Conservation (phyloP, 2,329 filamentous ascomycete genomes). For the Amauroascus verrucosus region DNA sequence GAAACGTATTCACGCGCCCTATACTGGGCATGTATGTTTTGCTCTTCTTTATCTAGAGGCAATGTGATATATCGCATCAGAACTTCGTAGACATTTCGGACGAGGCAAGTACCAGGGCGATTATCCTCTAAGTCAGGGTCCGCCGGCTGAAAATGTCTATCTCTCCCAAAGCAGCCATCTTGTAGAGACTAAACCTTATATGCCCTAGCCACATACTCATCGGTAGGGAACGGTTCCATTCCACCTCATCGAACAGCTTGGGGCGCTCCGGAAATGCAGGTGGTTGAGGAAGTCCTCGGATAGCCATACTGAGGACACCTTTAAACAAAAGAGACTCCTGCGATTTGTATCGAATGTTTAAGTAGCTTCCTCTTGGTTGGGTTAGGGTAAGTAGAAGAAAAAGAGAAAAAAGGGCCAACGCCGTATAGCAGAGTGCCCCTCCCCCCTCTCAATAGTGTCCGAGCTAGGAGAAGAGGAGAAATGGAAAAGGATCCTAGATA, state of each 20-base stretch:
- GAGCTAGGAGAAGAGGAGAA: not conserved
- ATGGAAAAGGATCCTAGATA: not conserved
- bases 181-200: slow-evolving; percentile 24
- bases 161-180: slow-evolving; percentile 17
- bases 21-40: slow-evolving; percentile 4
- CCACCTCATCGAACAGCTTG: slow-evolving; percentile 22
- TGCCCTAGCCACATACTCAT: slow-evolving; percentile 21
- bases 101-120: slow-evolving; percentile 17
- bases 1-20: not conserved
- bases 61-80: slow-evolving; percentile 20
- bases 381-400: not conserved
- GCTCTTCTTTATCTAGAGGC: slow-evolving; percentile 16
- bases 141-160: slow-evolving; percentile 1
- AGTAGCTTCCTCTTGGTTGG: too few species aligned
- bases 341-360: too few species aligned
- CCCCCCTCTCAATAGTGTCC: not conserved
- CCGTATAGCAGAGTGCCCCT: not conserved
- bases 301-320: not conserved
- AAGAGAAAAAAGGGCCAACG: not conserved
- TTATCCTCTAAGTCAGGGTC: slow-evolving; percentile 5
- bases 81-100: slow-evolving; percentile 27
- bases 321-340: too few species aligned
- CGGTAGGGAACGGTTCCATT: slow-evolving; percentile 22
- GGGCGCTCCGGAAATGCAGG: slow-evolving; percentile 21
- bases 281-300: not conserved